Conservation (phyloP, 805 yeast species). For the Wickerhamomyces alni region DNA sequence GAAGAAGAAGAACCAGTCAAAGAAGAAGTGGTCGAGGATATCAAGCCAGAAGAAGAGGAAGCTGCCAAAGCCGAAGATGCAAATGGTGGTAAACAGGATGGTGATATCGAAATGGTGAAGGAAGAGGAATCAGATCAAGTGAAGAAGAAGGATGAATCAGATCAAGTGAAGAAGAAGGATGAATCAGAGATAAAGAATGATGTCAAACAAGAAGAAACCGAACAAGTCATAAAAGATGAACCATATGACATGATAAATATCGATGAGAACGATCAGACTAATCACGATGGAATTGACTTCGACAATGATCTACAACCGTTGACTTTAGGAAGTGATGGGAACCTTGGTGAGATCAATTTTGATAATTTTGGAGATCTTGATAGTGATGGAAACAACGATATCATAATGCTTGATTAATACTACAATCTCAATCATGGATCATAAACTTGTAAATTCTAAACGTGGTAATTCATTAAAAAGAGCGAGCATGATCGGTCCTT, state of each 20-base stretch:
- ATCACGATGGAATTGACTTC: conserved; percentile 1
- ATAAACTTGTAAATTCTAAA: too few species aligned
- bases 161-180: background rate
- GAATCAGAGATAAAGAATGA: background rate
- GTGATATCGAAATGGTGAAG: background rate
- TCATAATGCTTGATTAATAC: conserved; percentile 11
- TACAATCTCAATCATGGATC: too few species aligned
- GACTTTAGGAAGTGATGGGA: conserved; percentile 5
- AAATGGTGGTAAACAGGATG: background rate
- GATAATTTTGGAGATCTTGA: conserved; percentile 8
- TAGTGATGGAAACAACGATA: conserved; percentile 5
- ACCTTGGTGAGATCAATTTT: conserved; percentile 10
- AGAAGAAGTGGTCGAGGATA: background rate
- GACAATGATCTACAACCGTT: conserved; percentile 3
- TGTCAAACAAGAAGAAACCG: too few species aligned
- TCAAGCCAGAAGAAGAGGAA: background rate
- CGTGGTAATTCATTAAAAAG: too few species aligned
- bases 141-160: background rate
- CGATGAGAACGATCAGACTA: background rate
- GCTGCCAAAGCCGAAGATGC: background rate
- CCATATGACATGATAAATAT: background rate
- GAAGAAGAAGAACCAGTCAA: background rate
- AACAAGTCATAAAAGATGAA: background rate
- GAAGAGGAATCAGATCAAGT: background rate
- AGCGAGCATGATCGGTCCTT: too few species aligned